These are phyloP conservation scores for Macrotyloma uniflorum DNA, from an alignment of 306 rosid genomes.

Conservation along the genomic window DNA sequence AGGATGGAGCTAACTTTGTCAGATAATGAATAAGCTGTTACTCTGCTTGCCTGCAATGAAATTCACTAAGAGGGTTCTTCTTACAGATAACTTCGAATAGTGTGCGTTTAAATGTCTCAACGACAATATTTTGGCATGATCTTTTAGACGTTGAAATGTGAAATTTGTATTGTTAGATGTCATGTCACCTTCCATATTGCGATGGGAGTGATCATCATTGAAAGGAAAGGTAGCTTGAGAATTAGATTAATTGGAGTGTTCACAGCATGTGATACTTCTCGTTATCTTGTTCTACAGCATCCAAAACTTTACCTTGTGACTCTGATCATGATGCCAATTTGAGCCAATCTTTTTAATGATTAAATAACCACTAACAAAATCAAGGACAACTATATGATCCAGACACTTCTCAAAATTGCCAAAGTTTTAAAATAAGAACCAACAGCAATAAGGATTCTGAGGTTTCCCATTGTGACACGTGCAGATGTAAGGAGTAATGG, in stretches of 20 bases:
- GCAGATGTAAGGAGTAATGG: not conserved
- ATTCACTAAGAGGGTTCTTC: not conserved
- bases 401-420: not conserved
- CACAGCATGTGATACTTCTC: not conserved
- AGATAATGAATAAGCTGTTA: no score
- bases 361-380: conserved; percentile 17
- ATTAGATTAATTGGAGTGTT: not conserved
- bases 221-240: conserved; percentile 7
- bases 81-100: not conserved
- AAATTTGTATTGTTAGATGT: not conserved
- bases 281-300: not conserved
- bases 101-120: not conserved
- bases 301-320: not conserved
- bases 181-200: not conserved
- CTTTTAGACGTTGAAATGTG: not conserved
- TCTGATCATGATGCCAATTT: conserved; percentile 32
- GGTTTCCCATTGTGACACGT: not conserved
- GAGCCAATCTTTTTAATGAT: conserved; percentile 27
- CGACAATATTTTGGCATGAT: not conserved
- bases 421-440: not conserved
- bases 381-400: not conserved
- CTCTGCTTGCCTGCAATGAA: not conserved
- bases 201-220: not conserved
- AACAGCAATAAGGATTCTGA: not conserved
- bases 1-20: no score